Base-by-base conservation (phyloP, 495 filamentous ascomycete species). In the Clohesyomyces aquaticus region DNA sequence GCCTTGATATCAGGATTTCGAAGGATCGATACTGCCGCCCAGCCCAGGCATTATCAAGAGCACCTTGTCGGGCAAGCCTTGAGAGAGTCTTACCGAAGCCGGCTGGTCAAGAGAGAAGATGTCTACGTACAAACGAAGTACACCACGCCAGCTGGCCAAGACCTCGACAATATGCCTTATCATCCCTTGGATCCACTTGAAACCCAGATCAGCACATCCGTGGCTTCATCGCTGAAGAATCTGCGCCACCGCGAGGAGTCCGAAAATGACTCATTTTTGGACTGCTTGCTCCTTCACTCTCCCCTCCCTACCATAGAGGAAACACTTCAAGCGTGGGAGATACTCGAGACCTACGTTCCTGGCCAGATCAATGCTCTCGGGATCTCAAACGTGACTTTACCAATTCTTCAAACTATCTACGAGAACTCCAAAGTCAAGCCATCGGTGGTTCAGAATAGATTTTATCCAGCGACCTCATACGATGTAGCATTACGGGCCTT, bases 21-120 rank as follows among this genome's bases (percentile, higher is more conserved):
- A 6, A 89, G 80, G 18, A 77, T 93, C 55, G 91, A 95, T 69
- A 93, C 89, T 0, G 90, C 89, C 4, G 88, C 87, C 48, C 90
- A 93, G 70, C 89, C 89, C 14, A 81, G 81, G 59, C 91, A 93
- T 73, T 94, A 93, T 68, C 81, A 85, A 57, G 90, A 95, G 72
- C 75, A 83, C 59, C 75, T 87, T n/a, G 86, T 90, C 0, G 88
- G 87, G 2, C 79, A 82, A 22, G 90, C 84, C 0, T 78, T 93
- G 47, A 77, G 79, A 52, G 72, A 76, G 55, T 86, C 84, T 25
- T 79, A 90, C 60, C 61, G 71, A 16, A 82, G 84, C 38, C 83
- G 83, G 2, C 74, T 82, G 16, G 75, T 88, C 53, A 80, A 74
- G 28, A 79, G 89, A 38, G 75, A 79, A 8, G 59, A 61, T 46